Conservation (phyloP, 1,284 basidiomycete species). For the Pyrrhoderma noxium region DNA sequence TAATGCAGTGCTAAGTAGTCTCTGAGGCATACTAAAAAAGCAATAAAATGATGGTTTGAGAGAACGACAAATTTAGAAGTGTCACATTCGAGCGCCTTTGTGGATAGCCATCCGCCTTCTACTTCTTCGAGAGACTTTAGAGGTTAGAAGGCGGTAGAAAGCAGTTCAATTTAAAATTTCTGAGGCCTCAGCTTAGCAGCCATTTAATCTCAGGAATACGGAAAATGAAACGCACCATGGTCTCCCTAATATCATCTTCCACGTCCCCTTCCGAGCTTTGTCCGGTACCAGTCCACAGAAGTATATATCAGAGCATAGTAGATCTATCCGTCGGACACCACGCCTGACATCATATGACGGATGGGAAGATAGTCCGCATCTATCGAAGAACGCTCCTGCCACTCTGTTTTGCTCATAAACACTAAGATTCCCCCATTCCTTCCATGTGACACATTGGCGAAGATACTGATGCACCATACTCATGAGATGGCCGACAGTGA, state of each 20-base stretch:
- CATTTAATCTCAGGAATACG: not conserved
- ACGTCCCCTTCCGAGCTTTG: not conserved
- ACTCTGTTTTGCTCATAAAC: not conserved
- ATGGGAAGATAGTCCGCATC: not conserved
- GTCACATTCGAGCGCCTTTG: not conserved
- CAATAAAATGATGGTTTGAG: not conserved
- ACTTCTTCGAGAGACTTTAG: too few species aligned
- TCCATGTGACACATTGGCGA: not conserved
- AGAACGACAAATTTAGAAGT: not conserved
- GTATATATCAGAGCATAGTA: constrained; percentile 3
- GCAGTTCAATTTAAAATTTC: too few species aligned
- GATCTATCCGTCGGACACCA: constrained; percentile 11
- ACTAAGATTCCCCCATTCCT: constrained; percentile 1
- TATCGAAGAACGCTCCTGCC: constrained; percentile 2
- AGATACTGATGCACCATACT: not conserved
- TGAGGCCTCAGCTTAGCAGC: not conserved
- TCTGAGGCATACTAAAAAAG: not conserved
- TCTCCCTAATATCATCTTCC: not conserved
- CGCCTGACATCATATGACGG: not conserved
- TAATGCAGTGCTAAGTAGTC: not conserved
- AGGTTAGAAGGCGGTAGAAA: too few species aligned
- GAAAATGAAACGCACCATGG: not conserved
- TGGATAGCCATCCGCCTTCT: too few species aligned
- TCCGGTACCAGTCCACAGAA: constrained; percentile 7
- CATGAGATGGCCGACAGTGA: constrained; percentile 12